A percentile compares a stretch with the other conserved stretches of the same genome.
Conservation (phyloP, 805 yeast species). For the Lipomyces starkeyi region DNA sequence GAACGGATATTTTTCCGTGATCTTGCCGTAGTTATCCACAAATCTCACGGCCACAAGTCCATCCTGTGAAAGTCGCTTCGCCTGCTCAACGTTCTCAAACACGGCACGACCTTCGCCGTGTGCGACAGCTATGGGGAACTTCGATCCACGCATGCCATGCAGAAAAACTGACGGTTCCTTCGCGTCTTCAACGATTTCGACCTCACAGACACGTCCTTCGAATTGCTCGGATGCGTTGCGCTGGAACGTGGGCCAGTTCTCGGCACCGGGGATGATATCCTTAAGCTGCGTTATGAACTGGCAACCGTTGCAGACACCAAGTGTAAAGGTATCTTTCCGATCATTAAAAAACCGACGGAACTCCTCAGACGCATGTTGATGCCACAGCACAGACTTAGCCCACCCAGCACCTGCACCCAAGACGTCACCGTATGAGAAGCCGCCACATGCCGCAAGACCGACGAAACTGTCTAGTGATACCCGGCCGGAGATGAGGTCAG, state of each 20-base stretch:
- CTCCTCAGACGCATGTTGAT: constrained; percentile 74
- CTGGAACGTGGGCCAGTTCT: constrained; percentile 94
- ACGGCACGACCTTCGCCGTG: constrained; percentile 97
- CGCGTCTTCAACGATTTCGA: constrained; percentile 70
- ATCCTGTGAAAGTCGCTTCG: constrained; percentile 55
- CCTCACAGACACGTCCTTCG: constrained; percentile 92
- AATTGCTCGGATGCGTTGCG: constrained; percentile 91
- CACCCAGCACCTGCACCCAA: constrained; percentile 99
- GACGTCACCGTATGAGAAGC: constrained; percentile 98
- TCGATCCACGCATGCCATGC: constrained; percentile 90
- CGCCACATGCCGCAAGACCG: constrained; percentile 98
- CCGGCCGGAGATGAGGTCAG: constrained; percentile 79
- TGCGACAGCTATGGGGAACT: constrained; percentile 95
- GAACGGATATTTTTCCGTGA: constrained; percentile 83
- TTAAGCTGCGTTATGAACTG: constrained; percentile 90
- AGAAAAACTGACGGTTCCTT: constrained; percentile 66
- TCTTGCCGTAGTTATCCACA: constrained; percentile 88
- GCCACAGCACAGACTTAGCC: constrained; percentile 94
- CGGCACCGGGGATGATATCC: constrained; percentile 88
- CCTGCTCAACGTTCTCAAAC: constrained; percentile 57
- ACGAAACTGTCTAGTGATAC: constrained; percentile 78
- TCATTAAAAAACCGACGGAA: constrained; percentile 82
- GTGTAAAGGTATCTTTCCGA: constrained; percentile 90
- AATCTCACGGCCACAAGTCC: constrained; percentile 71
- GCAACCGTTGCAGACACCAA: constrained; percentile 99